A percentile compares a stretch with the other conserved stretches of the same genome.
phyloP scores from a whole-genome alignment of 139 green algal species.

The Monoraphidium neglectum region DNA sequence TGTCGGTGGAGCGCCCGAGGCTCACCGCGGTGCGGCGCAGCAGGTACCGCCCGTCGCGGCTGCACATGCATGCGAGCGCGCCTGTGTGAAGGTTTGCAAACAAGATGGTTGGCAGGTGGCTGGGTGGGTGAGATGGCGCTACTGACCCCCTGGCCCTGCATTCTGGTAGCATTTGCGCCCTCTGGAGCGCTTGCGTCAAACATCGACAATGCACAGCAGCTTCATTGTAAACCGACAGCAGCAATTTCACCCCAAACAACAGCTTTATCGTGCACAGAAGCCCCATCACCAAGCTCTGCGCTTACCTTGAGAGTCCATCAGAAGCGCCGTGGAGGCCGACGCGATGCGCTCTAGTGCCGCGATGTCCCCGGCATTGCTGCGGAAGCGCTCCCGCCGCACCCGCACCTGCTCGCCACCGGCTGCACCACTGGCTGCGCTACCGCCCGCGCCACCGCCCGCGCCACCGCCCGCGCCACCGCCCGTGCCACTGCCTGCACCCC shows the following conservation, averaged over 20 bases:
- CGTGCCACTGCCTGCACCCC: no score
- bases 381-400: slow-evolving; percentile 16
- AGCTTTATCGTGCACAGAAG: neutral
- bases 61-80: slow-evolving; percentile 45
- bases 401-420: slow-evolving; percentile 12
- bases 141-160: neutral
- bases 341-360: slow-evolving; percentile 26
- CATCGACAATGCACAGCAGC: neutral
- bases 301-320: slow-evolving; percentile 43
- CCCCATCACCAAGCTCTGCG: neutral
- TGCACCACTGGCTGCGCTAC: neutral
- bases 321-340: slow-evolving; percentile 16
- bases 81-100: slow-evolving; percentile 4
- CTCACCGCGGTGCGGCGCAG: slow-evolving; percentile 37
- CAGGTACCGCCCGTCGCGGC: slow-evolving; percentile 30
- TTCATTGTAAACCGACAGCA: neutral
- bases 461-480: no score
- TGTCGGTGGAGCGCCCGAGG: slow-evolving; percentile 38
- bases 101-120: neutral
- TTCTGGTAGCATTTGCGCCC: neutral
- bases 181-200: neutral
- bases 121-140: neutral
- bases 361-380: neutral
- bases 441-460: neutral
- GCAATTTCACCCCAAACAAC: neutral